Base-by-base conservation (phyloP, 2,329 filamentous ascomycete species). In the Talaromyces verruculosus region DNA sequence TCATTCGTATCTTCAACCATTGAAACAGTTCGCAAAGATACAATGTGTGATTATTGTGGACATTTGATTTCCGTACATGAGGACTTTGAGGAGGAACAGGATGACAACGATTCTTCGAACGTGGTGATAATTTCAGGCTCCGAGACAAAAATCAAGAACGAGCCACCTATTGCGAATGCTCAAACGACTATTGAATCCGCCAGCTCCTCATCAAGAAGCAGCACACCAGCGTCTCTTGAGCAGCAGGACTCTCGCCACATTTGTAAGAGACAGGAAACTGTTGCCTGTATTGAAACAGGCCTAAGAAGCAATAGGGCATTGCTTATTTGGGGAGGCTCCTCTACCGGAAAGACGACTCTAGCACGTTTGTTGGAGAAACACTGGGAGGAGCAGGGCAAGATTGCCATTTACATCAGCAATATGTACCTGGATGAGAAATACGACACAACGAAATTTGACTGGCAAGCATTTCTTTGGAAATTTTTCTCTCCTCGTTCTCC, bases 261-360 rank as follows among this genome's bases (percentile, higher is more conserved):
- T 37, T 65, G 43, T 41, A 35, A 19, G 15, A 35, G 55, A 19
- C 15, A 5, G 33, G 33, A 65, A 8, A 64, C 63, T 3, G 28
- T 64, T 2, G 35, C 53, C 15, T 5, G 7, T 8, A 35, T 64
- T 19, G 33, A 25, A 25, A 35, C 25, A 22, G 17, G 33, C 3
- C 17, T 65, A 11, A 17, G 47, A 3, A 39, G 15, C 1, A 58
- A 19, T 15, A 45, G 35, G 5, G 43, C 43, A 8, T 13, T 65
- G 13, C 41, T 51, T 10, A 61, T 53, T 37, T 60, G 63, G 41
- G 43, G 63, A 3, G 10, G 28, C 2, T 15, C n/a, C 1, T 57
- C 22, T 17, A 60, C 35, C 4, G 63, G 63, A 17, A 61, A 65
- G 25, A 60, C 43, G 4, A 65, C 53, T 10, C 25, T 60, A 10